These are phyloP conservation scores for Trametes cubensis DNA, from an alignment of 768 basidiomycete genomes.

Conservation along the genomic window DNA sequence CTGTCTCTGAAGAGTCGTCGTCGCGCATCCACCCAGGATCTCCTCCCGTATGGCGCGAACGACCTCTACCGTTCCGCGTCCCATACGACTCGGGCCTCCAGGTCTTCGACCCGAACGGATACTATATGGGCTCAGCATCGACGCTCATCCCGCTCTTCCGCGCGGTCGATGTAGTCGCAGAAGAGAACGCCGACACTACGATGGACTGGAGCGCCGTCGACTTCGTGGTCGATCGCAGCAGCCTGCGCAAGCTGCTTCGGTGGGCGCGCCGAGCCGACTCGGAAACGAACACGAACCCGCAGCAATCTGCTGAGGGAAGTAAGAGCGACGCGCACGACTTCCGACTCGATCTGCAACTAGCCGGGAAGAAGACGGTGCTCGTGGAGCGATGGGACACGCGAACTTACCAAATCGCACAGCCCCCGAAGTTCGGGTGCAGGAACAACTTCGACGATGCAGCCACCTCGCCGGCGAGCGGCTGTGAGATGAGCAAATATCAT, in stretches of 20 bases:
- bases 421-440: conserved; percentile 49
- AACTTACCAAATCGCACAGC: conserved; percentile 22
- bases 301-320: not conserved
- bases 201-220: conserved; percentile 45
- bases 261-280: conserved; percentile 43
- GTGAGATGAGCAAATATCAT: conserved; percentile 15
- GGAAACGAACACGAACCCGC: not conserved
- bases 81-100: conserved; percentile 52
- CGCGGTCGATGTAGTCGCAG: conserved; percentile 49
- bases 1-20: not conserved
- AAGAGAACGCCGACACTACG: conserved; percentile 25
- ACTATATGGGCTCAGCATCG: conserved; percentile 36
- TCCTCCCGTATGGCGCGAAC: conserved; percentile 57
- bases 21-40: conserved; percentile 46
- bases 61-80: conserved; percentile 50
- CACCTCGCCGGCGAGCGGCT: conserved; percentile 20
- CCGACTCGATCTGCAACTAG: conserved; percentile 68
- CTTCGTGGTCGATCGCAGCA: conserved; percentile 64
- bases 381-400: conserved; percentile 60
- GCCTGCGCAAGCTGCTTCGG: conserved; percentile 59
- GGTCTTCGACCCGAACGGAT: conserved; percentile 60
- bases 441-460: conserved; percentile 53
- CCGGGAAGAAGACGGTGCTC: conserved; percentile 59
- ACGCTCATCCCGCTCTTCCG: conserved; percentile 58
- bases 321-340: conserved; percentile 38